Evolutionary conservation across 352 stramenopile species (phyloP), one percentile per base, ranked within the genome.

Genomic region (Phytophthora pseudosyringae): DNA sequence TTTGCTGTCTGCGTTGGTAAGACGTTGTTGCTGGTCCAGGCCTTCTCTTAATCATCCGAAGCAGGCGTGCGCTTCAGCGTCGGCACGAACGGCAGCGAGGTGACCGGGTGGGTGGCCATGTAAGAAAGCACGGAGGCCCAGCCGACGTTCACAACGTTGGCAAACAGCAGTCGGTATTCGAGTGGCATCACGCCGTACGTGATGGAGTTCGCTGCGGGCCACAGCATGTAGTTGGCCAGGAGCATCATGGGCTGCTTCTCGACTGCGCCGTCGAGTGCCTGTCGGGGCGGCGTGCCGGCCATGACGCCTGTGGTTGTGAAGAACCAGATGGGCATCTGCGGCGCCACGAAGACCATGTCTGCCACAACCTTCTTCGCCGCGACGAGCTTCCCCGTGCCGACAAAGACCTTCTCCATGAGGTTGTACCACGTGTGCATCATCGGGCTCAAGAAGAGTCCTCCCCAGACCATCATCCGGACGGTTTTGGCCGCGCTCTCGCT

Each of bases 341-440:
- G 68, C 21, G 69, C 65, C n/a, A 78, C 46, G 31, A 76, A 47
- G 15, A 72, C 29, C 68, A 69, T 71, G 52, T 72, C 67, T 3
- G 56, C 44, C 33, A 63, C 40, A 10, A 78, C 67, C 25, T 78
- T 78, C 67, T 78, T 72, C 10, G 62, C 55, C 10, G 50, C 61
- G 9, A 64, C 63, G 13, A 73, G 28, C 32, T 63, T 64, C 1
- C 61, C 71, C 5, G 67, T 57, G 15, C 65, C 69, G 18, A 50
- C 21, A 39, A 73, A 64, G 5, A 71, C 58, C 4, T 53, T 31
- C 68, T 98, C 91, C 44, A 98, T 76, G 15, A 90, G 46, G 31
- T 86, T 77, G 73, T 97, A 97, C 69, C 96, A 98, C 16, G 79
- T 93, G 73, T 98, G 90, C 75, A 94, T 95, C 49, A 83, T 75